A percentile compares a stretch with the other conserved stretches of the same genome.
phyloP scores from a whole-genome alignment of 2,329 filamentous ascomycete genomes.

The Dactylellina leptospora region DNA sequence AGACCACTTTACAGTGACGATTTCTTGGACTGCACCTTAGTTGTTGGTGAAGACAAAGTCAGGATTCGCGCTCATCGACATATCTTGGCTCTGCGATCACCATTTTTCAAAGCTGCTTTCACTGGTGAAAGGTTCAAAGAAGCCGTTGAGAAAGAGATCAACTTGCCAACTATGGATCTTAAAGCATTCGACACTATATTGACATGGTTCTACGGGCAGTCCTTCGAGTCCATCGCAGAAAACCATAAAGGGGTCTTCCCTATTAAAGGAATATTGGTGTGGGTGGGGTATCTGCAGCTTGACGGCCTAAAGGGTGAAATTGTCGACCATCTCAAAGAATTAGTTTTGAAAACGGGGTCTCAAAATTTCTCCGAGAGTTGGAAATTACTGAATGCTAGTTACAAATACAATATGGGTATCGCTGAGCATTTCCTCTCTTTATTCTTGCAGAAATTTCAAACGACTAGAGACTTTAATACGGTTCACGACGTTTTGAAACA shows the following conservation, averaged over 20 bases:
- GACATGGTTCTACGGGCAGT: background rate
- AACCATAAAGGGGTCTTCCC: background rate
- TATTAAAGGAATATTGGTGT: background rate
- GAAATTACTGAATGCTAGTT: too few relatives aligned
- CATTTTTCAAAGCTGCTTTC: slow-evolving; percentile 4
- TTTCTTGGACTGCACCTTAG: background rate
- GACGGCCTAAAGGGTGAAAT: slow-evolving; percentile 1
- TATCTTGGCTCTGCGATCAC: background rate
- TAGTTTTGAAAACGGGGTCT: too few relatives aligned
- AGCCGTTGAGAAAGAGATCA: background rate
- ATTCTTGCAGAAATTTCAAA: too few relatives aligned
- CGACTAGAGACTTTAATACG: too few relatives aligned
- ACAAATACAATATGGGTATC: too few relatives aligned
- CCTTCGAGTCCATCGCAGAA: background rate
- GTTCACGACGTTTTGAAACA: too few relatives aligned
- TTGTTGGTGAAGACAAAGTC: background rate
- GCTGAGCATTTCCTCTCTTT: too few relatives aligned
- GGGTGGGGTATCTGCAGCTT: background rate
- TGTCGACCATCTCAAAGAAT: too few relatives aligned
- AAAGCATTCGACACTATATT: background rate
- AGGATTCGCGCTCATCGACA: background rate
- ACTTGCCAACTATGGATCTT: background rate
- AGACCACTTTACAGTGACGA: slow-evolving; percentile 2
- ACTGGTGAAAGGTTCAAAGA: slow-evolving; percentile 4
- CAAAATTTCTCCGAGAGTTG: too few relatives aligned